Evolutionary conservation across 2,329 filamentous ascomycete species (phyloP).

Genomic region (Aspergillus sp.): DNA sequence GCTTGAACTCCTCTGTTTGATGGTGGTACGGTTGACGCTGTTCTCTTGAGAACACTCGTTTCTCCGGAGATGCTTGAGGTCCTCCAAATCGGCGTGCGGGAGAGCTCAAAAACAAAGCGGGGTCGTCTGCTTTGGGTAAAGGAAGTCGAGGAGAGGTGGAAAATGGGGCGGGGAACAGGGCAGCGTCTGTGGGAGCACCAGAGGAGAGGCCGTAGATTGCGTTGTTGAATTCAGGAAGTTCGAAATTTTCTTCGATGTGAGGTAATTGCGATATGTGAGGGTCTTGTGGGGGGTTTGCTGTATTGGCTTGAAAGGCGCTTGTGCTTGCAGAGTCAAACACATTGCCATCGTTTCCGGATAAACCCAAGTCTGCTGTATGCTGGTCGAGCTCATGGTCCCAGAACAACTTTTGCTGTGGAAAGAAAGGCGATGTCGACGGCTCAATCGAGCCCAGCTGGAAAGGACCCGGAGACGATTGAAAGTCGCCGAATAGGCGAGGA

Average conservation of each 20-base stretch:
- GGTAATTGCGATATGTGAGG: conserved; percentile 37
- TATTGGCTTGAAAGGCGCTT: conserved; percentile 20
- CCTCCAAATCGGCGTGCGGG: conserved; percentile 48
- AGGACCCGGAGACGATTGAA: conserved; percentile 60
- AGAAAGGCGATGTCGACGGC: conserved; percentile 56
- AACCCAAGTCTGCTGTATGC: conserved; percentile 17
- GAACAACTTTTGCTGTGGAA: conserved; percentile 54
- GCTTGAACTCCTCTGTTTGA: conserved; percentile 49
- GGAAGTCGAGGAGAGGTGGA: conserved; percentile 46
- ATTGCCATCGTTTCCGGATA: conserved; percentile 19
- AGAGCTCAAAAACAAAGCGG: conserved; percentile 49
- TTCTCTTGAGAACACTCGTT: conserved; percentile 26
- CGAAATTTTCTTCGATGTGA: conserved; percentile 33
- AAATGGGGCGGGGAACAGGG: conserved; percentile 44
- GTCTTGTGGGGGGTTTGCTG: conserved; percentile 17
- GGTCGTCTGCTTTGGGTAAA: conserved; percentile 43
- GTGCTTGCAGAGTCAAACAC: conserved; percentile 22
- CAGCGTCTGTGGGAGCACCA: conserved; percentile 33
- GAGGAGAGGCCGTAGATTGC: conserved; percentile 29
- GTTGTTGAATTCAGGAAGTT: conserved; percentile 33
- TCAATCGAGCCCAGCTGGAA: conserved; percentile 54
- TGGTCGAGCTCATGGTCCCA: conserved; percentile 46
- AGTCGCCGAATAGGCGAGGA: conserved; percentile 50
- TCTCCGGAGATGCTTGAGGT: conserved; percentile 32
- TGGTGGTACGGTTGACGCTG: conserved; percentile 49